Percentiles rank a stretch among this genome's conserved stretches.
Evolutionary conservation across 306 rosid species (phyloP).

Genomic region (Leucaena leucocephala): DNA sequence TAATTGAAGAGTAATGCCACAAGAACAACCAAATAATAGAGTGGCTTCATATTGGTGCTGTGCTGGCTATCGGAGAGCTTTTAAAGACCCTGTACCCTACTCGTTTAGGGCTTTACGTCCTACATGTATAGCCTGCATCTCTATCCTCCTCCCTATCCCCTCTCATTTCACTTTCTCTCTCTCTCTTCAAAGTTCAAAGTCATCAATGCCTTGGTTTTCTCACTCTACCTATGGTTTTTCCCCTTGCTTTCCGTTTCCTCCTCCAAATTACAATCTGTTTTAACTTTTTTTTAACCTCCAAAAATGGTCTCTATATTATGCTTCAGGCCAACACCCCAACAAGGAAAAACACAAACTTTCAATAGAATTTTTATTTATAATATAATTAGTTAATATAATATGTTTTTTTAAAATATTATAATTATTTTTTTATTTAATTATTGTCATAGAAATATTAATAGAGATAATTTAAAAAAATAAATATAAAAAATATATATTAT

Average conservation of each 20-base stretch:
- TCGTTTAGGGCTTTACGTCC: not conserved
- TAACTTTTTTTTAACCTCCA: not conserved
- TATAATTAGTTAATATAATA: too few species aligned
- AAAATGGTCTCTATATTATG: not conserved
- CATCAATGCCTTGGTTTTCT: constrained; percentile 34
- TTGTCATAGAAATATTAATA: too few species aligned
- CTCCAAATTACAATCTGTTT: not conserved
- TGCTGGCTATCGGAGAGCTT: not conserved
- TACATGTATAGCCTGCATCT: constrained; percentile 25
- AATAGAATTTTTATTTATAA: too few species aligned
- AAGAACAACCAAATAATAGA: not conserved
- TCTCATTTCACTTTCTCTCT: constrained; percentile 26
- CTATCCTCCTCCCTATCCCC: not conserved
- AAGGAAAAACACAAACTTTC: not conserved
- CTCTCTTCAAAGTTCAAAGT: constrained; percentile 26
- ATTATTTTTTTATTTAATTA: too few species aligned
- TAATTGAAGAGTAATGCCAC: not conserved
- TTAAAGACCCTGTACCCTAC: constrained; percentile 18
- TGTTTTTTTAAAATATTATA: too few species aligned
- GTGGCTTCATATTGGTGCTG: not conserved
- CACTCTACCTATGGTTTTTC: not conserved
- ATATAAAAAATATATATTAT: too few species aligned
- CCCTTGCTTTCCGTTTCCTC: not conserved
- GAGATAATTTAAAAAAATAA: too few species aligned
- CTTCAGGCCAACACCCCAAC: not conserved